phyloP scores from a whole-genome alignment of 2,329 filamentous ascomycete genomes.

The Elsinoe perseae region DNA sequence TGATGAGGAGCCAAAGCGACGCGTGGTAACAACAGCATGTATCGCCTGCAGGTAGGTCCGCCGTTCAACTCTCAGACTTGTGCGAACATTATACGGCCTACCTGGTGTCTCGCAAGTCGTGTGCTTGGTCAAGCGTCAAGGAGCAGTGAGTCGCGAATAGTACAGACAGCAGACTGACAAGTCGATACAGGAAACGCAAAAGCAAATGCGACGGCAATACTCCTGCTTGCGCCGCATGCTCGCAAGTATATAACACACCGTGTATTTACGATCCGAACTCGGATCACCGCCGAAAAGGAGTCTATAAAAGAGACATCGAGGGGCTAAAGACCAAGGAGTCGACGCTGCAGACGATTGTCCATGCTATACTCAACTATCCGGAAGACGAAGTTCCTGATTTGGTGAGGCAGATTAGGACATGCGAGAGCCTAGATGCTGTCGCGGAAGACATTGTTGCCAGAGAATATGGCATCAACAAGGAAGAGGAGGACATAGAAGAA shows the following conservation, averaged over 20 bases:
- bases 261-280: conserved; percentile 95
- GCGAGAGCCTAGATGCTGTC: conserved; percentile 63
- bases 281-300: conserved; percentile 90
- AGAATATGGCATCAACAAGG: conserved; percentile 41
- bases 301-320: conserved; percentile 90
- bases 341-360: conserved; percentile 84
- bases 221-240: conserved; percentile 90
- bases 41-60: conserved; percentile 27
- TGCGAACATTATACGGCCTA: not conserved
- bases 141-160: too few relatives aligned
- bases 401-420: conserved; percentile 79
- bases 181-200: conserved; percentile 28
- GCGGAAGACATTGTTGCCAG: conserved; percentile 51
- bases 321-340: conserved; percentile 78
- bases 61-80: conserved; percentile 20
- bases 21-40: conserved; percentile 34
- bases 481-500: conserved; percentile 33
- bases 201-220: conserved; percentile 73
- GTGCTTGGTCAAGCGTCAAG: too few relatives aligned
- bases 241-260: conserved; percentile 82
- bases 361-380: conserved; percentile 82
- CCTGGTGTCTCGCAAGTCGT: too few relatives aligned
- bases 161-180: conserved; percentile 17
- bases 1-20: conserved; percentile 35
- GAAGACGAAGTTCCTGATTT: conserved; percentile 78